phyloP scores from a whole-genome alignment of 805 yeast species.

The Candida xiaguanensis region DNA sequence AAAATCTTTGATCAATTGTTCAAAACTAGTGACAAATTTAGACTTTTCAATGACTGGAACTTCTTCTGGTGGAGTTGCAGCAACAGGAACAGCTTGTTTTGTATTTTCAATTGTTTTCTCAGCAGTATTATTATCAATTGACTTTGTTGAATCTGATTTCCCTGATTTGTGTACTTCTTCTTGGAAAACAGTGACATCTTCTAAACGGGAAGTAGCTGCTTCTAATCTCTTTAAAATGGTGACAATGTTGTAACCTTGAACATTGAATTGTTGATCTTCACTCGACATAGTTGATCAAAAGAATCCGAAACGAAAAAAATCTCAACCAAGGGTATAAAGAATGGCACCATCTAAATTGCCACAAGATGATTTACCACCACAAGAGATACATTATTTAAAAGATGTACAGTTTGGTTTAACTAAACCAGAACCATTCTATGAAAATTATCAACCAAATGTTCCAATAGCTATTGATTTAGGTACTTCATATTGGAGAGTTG shows the following conservation, averaged over 20 bases:
- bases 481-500: conserved; percentile 54
- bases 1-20: conserved; percentile 46
- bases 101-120: conserved; percentile 4
- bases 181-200: conserved; percentile 80
- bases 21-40: conserved; percentile 50
- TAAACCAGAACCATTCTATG: conserved; percentile 43
- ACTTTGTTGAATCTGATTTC: not conserved
- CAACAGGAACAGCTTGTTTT: conserved; percentile 8
- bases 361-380: conserved; percentile 35
- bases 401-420: conserved; percentile 36
- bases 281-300: conserved; percentile 20
- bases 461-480: conserved; percentile 94
- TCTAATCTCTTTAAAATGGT: conserved; percentile 73
- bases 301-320: not conserved
- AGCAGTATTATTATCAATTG: not conserved
- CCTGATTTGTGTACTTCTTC: conserved; percentile 41
- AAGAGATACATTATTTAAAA: conserved; percentile 36
- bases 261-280: conserved; percentile 46
- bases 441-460: conserved; percentile 46
- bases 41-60: conserved; percentile 25
- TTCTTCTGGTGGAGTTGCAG: conserved; percentile 11
- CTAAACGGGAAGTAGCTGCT: conserved; percentile 90
- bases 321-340: not conserved
- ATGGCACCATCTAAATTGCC: conserved; percentile 8
- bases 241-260: conserved; percentile 83